Conservation (phyloP, 768 basidiomycete genomes). For the Phanerodontia chrysosporium region DNA sequence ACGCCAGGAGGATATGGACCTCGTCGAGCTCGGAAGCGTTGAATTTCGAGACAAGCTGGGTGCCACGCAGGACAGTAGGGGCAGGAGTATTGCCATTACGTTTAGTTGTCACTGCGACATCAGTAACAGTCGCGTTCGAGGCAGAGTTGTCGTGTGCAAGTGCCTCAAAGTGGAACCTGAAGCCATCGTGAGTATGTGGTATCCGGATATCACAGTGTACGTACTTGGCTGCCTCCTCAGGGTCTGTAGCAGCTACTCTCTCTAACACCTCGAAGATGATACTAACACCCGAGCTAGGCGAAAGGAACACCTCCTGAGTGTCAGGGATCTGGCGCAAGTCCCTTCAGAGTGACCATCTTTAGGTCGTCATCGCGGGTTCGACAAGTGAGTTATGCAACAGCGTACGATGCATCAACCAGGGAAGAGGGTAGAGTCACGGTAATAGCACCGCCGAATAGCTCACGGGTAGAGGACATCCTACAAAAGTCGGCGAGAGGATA, state of each 20-base stretch:
- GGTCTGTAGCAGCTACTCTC: constrained; percentile 55
- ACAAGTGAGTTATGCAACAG: constrained; percentile 6
- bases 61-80: constrained; percentile 61
- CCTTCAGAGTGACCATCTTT: constrained; percentile 29
- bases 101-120: constrained; percentile 37
- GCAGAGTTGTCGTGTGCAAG: constrained; percentile 91
- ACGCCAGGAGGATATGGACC: constrained; percentile 73
- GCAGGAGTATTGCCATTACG: constrained; percentile 48
- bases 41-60: constrained; percentile 76
- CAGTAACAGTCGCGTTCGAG: constrained; percentile 40
- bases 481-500: constrained; percentile 9
- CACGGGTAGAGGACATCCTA: constrained; percentile 26
- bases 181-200: constrained; percentile 4
- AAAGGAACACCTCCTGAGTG: constrained; percentile 90
- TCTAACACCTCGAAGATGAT: constrained; percentile 83
- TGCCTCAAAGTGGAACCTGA: constrained; percentile 89
- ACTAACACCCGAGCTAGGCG: constrained; percentile 61
- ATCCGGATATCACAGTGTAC: not conserved
- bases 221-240: constrained; percentile 66
- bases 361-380: constrained; percentile 1
- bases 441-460: constrained; percentile 89
- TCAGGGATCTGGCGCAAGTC: constrained; percentile 84
- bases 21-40: constrained; percentile 55
- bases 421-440: constrained; percentile 46
- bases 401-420: constrained; percentile 87